Evolutionary conservation across 352 stramenopile genomes (phyloP), one percentile per base, ranked within the genome.

Genomic region (Ochromonadaceae sp.): DNA sequence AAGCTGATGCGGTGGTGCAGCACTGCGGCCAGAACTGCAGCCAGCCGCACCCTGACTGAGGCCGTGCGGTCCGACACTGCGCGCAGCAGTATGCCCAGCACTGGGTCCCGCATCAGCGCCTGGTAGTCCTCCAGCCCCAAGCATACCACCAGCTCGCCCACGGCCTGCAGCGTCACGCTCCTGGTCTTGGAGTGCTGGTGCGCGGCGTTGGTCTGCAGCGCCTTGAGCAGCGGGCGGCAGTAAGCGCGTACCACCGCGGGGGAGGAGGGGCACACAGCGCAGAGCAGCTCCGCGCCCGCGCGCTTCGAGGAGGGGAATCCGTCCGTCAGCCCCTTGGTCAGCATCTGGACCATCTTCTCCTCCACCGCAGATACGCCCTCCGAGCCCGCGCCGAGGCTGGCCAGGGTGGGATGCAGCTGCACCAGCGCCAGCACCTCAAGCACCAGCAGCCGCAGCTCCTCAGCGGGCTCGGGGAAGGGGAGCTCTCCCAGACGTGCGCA

Each of bases 151-250:
- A 7, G 12, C 28, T 17, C 35, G 20, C 12, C 20, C 35, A 59
- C 43, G 7, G 49, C 49, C 9, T 59, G 9, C 49, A 59, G 25
- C 17, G 53, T 31, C 20, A 50, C 34, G 9, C n/a, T 26, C 22
- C 53, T 7, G 9, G 7, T 50, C 34, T 50, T 61, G 31, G 28
- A 7, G 48, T 61, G 53, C 22, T 61, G 26, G 48, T 61, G 53
- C 34, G 7, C 22, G 17, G 25, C 35, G 26, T 61, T 61, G 5
- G 20, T 30, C n/a, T 9, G 30, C 15, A 61, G 25, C 7, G 5
- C 53, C 17, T 47, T 43, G 4, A 61, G 20, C 22, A 61, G 22
- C 38, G 9, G 5, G 20, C 31, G 10, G 7, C 7, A 58, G 26
- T 61, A 25, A 20, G 34, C 12, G n/a, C 31, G 28, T 14, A 61